Percentiles rank a stretch among this genome's conserved stretches.
These are phyloP conservation scores for Chaetomiaceae sp. DNA, from an alignment of 2,329 filamentous ascomycete species.

Conservation along the genomic window DNA sequence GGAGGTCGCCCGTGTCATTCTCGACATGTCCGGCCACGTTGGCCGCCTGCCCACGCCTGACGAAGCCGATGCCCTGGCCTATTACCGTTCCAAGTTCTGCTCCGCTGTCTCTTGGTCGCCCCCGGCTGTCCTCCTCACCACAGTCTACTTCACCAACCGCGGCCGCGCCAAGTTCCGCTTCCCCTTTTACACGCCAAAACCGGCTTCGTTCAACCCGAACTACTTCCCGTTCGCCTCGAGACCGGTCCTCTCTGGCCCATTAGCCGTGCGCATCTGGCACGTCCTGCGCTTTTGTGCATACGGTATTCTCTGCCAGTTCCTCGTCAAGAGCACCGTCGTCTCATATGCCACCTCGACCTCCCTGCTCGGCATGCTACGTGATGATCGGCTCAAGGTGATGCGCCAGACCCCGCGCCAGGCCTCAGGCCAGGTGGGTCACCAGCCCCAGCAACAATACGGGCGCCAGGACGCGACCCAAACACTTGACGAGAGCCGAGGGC, in stretches of 20 bases:
- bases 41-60: conserved; percentile 10
- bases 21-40: background rate
- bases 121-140: conserved; percentile 3
- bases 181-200: conserved; percentile 22
- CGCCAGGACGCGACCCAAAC: too few relatives aligned
- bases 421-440: too few relatives aligned
- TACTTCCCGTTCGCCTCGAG: conserved; percentile 16
- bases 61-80: conserved; percentile 22
- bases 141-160: conserved; percentile 11
- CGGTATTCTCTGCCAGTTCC: background rate
- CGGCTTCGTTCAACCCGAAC: conserved; percentile 16
- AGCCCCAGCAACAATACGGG: too few relatives aligned
- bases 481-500: background rate
- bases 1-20: conserved; percentile 5
- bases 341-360: conserved; percentile 9
- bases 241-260: conserved; percentile 7
- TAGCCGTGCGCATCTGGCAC: conserved; percentile 18
- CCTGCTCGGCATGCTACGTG: conserved; percentile 1
- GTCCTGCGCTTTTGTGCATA: conserved; percentile 16
- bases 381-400: conserved; percentile 9
- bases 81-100: conserved; percentile 8
- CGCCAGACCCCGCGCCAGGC: background rate
- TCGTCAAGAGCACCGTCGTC: conserved; percentile 1
- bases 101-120: conserved; percentile 5
- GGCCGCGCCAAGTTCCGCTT: conserved; percentile 20